A percentile compares a stretch with the other conserved stretches of the same genome.
Evolutionary conservation across 225 moss, liverwort and hornwort genomes (phyloP).

Genomic region (Antitrichia curtipendula): DNA sequence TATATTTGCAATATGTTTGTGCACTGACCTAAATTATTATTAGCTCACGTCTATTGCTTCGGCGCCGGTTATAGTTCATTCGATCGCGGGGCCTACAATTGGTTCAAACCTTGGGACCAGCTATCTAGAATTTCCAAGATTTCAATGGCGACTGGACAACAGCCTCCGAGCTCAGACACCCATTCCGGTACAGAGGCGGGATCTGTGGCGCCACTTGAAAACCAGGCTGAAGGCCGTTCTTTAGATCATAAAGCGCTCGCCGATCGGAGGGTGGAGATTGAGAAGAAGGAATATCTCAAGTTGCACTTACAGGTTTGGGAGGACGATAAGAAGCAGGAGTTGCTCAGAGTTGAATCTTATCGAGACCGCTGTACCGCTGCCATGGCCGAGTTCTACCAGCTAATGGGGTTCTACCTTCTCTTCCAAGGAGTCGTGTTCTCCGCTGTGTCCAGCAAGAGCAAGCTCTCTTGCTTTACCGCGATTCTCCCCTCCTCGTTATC

Average conservation of each 20-base stretch:
- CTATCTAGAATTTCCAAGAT: neutral
- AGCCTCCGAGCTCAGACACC: neutral
- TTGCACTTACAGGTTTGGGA: neutral
- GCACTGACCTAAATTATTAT: neutral
- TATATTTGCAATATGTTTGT: neutral
- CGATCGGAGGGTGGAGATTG: neutral
- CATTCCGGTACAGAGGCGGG: neutral
- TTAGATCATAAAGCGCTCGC: neutral
- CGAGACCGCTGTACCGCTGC: neutral
- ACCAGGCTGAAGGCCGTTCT: neutral
- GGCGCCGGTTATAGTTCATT: neutral
- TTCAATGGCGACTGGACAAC: neutral
- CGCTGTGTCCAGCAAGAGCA: neutral
- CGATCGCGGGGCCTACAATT: neutral
- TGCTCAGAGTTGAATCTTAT: neutral
- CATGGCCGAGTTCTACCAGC: neutral
- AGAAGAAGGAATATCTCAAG: neutral
- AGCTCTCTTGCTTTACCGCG: neutral
- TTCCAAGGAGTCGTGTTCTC: neutral
- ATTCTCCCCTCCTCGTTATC: neutral
- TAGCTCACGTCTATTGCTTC: neutral
- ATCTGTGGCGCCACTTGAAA: neutral
- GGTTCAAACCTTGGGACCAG: neutral
- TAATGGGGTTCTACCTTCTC: neutral
- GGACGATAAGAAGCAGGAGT: neutral